Evolutionary conservation across 805 yeast genomes (phyloP), one percentile per base, ranked within the genome.

Genomic region (Wickerhamiella bombiphila): DNA sequence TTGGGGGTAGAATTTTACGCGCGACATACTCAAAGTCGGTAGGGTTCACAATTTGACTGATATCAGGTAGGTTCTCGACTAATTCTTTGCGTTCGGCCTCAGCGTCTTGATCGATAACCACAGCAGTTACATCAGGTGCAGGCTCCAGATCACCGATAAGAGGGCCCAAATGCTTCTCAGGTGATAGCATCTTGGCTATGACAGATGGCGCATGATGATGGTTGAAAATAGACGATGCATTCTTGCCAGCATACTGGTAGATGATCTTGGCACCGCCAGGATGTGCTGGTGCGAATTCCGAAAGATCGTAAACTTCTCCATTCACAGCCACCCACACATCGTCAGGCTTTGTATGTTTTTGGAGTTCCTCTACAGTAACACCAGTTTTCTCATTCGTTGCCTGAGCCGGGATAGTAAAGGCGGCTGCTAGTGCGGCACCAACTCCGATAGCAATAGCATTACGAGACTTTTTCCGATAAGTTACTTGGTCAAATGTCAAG

Each of bases 161-260:
- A n/a, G 62, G 63, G 4, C 86, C 91, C 29, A 80, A 56, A 48
- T 74, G 74, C 51, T 75, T 73, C 19, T 72, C 73, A 21, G 54
- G 55, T 9, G 73, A 69, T 28, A 78, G 59, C 51, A 63, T 71
- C 49, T 72, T 72, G 30, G 69, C 74, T 36, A 86, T 64, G 5
- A 81, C 77, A 49, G 85, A 94, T 15, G 76, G 71, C 0, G 96
- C 86, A 56, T 86, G 97, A 40, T 86, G 66, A 13, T 93, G 93
- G 42, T 76, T 80, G 53, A 82, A 86, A 8, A 80, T 72, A 47
- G 76, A 74, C 6, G 88, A 76, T 7, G 86, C 91, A 50, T 79
- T 82, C 42, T 68, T 72, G 13, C 86, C 86, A n/a, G 67, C 66
- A 36, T 54, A 71, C 51, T 68, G 69, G 40, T 70, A 56, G 28